Conservation (phyloP, 192 early-diverging fungal genomes). For the Coemansia javaensis region DNA sequence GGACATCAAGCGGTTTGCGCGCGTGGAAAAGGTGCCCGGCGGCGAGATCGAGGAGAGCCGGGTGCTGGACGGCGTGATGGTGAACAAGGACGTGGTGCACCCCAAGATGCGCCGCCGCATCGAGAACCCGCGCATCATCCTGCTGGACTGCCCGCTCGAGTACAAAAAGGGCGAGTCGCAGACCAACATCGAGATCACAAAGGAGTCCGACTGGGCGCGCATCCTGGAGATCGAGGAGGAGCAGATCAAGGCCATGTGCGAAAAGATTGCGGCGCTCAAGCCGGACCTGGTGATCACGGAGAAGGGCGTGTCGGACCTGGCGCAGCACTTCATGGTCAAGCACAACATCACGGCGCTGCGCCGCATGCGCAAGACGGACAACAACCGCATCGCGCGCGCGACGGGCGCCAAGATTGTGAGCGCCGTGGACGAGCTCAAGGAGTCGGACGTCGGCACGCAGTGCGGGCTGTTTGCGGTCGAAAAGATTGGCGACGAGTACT, state of each 20-base stretch:
- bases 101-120: slow-evolving; percentile 94
- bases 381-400: slow-evolving; percentile 98
- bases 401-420: slow-evolving; percentile 95
- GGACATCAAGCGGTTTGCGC: slow-evolving; percentile 97
- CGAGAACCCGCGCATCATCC: slow-evolving; percentile 91
- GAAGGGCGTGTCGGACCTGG: slow-evolving; percentile 98
- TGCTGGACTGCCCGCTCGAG: slow-evolving; percentile 97
- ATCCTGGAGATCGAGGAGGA: slow-evolving; percentile 99
- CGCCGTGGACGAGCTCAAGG: slow-evolving; percentile 94
- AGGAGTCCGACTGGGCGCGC: slow-evolving; percentile 94
- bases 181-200: slow-evolving; percentile 96
- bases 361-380: slow-evolving; percentile 97
- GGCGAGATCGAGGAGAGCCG: slow-evolving; percentile 94
- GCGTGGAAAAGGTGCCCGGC: slow-evolving; percentile 98
- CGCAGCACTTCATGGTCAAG: slow-evolving; percentile 98
- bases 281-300: slow-evolving; percentile 98
- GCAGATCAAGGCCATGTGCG: slow-evolving; percentile 95
- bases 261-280: slow-evolving; percentile 92
- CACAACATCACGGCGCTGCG: slow-evolving; percentile 96
- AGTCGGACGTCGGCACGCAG: slow-evolving; percentile 86
- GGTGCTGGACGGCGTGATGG: slow-evolving; percentile 95
- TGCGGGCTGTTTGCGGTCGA: slow-evolving; percentile 93
- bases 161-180: slow-evolving; percentile 99
- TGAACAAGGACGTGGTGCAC: slow-evolving; percentile 99
- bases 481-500: slow-evolving; percentile 99